Evolutionary conservation across 208 protist species (phyloP).

Genomic region (Zelonia costaricensis): DNA sequence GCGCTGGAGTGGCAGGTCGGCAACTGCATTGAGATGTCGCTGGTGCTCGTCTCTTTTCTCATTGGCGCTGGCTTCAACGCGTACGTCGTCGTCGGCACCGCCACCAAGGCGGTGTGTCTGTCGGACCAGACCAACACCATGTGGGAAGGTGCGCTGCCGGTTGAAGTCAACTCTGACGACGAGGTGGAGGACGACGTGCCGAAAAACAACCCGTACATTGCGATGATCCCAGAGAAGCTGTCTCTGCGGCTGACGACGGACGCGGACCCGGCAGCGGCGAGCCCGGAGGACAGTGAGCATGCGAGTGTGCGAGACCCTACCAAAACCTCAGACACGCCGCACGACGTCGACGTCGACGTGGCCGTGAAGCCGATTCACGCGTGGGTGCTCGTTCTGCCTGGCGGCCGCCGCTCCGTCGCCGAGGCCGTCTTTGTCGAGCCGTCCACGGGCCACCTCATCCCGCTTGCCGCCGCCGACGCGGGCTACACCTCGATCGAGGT

Average conservation of each 20-base stretch:
- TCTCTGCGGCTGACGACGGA: conserved; percentile 43
- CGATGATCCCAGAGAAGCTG: conserved; percentile 61
- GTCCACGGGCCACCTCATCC: conserved; percentile 71
- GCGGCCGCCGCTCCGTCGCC: conserved; percentile 52
- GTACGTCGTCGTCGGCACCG: conserved; percentile 91
- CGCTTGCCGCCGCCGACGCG: conserved; percentile 31
- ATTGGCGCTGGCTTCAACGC: conserved; percentile 90
- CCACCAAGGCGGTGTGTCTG: conserved; percentile 58
- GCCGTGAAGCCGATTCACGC: conserved; percentile 54
- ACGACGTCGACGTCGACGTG: not conserved
- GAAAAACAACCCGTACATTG: conserved; percentile 57
- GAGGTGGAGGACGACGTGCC: conserved; percentile 46
- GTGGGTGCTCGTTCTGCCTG: conserved; percentile 89
- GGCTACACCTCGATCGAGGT: conserved; percentile 86
- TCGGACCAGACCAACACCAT: conserved; percentile 64
- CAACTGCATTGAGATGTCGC: conserved; percentile 86
- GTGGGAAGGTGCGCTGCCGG: conserved; percentile 56
- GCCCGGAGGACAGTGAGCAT: conserved; percentile 2
- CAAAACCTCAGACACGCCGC: not conserved
- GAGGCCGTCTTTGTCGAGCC: conserved; percentile 87
- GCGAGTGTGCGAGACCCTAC: not conserved
- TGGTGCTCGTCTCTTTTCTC: conserved; percentile 85
- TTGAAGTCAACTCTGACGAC: conserved; percentile 66
- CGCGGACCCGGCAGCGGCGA: conserved; percentile 30
- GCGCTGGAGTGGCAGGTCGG: conserved; percentile 87